These are phyloP conservation scores for Backusella westeae DNA, from an alignment of 192 early-diverging fungal genomes.

Conservation along the genomic window DNA sequence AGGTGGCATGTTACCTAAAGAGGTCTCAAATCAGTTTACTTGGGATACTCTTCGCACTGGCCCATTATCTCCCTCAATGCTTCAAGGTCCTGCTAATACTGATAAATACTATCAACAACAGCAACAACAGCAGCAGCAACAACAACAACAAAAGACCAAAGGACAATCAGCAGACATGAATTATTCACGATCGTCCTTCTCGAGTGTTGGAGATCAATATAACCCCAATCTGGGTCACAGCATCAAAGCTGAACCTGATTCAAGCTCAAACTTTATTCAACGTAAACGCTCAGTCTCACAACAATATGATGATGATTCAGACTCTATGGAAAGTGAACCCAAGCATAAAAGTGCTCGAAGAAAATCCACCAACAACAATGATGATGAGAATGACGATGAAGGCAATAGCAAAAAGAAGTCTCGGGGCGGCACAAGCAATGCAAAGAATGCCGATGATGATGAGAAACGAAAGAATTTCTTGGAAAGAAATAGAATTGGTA, in stretches of 20 bases:
- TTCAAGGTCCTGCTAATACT: slow-evolving; percentile 56
- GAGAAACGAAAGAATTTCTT: slow-evolving; percentile 83
- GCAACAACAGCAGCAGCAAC: background rate
- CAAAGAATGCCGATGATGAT: slow-evolving; percentile 45
- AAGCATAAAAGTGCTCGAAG: background rate
- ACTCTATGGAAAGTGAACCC: background rate
- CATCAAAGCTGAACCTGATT: background rate
- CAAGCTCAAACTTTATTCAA: background rate
- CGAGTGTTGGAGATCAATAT: background rate
- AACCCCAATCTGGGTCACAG: background rate
- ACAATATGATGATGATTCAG: background rate
- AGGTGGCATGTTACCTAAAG: slow-evolving; percentile 29
- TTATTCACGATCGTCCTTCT: background rate
- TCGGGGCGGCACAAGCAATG: background rate
- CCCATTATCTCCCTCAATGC: slow-evolving; percentile 48
- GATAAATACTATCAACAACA: slow-evolving; percentile 16
- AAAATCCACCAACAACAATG: background rate
- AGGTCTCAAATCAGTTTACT: slow-evolving; percentile 25
- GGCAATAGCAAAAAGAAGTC: background rate
- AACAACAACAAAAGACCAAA: background rate
- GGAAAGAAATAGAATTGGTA: slow-evolving; percentile 87
- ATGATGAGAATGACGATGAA: background rate
- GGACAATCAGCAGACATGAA: background rate
- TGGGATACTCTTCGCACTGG: slow-evolving; percentile 69
- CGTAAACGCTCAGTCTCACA: background rate